Evolutionary conservation across 257 asterid species (phyloP), one percentile per base, ranked within the genome.

Genomic region (Nicotiana paniculata): DNA sequence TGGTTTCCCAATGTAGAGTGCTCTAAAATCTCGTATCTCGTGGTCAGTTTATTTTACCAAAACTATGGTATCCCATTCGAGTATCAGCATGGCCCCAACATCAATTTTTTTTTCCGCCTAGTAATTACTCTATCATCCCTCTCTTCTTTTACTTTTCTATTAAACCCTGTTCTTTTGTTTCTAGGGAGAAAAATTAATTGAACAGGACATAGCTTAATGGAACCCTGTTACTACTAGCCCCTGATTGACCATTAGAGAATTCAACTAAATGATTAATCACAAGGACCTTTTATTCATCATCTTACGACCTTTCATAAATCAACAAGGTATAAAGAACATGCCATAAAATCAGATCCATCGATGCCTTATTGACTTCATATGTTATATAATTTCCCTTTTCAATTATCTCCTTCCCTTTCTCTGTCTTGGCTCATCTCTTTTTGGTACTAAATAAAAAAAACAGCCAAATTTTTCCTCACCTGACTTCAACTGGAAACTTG

Each of bases 401-500:
- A 66, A 35, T 35, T 17, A 3, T 67, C 3, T 67, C 75, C 51
- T 67, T 33, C 51, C 76, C 30, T 67, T 67, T 35, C 28, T 65
- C 76, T 33, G 75, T 66, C 24, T 65, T 65, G 1, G 17, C 75
- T 67, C 53, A 67, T 35, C 11, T 17, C 53, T 67, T 18, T 17
- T 10, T 32, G 46, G 26, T 17, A 35, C 53, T 67, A 67, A 67
- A 67, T 67, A 16, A 51, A 51, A 64, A 75, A 51, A 46, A 83
- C 37, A 30, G 39, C 65, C 37, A 21, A 26, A 51, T 4, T 8
- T 53, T 81, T 57, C 35, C 89, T 85, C 77, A 93, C 98, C 98
- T 94, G 88, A 91, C 90, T 89, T 92, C 97, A 86, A 89, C 93
- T n/a, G 98, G 98, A 83, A 91, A 95, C 89, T 90, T 92, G 89